Evolutionary conservation across 306 rosid species (phyloP).

Genomic region (Cicer judaicum): DNA sequence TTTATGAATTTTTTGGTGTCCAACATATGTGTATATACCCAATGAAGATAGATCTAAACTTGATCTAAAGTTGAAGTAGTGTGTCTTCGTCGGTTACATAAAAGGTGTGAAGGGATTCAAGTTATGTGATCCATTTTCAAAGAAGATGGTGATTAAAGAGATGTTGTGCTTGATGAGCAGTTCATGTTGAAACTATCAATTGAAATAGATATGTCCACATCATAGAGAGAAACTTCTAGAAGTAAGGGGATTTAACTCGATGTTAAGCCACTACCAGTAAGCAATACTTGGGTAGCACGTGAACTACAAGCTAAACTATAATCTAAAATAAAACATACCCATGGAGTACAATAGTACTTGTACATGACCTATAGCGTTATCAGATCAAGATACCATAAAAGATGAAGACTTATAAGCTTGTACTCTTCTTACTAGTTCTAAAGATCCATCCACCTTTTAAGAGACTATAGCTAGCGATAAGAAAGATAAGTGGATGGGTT

Average conservation of each 20-base stretch:
- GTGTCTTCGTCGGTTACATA: neutral
- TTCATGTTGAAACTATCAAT: too few relatives aligned
- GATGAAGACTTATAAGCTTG: neutral
- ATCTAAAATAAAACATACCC: too few relatives aligned
- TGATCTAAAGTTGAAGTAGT: neutral
- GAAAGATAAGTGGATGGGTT: too few relatives aligned
- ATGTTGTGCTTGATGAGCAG: neutral
- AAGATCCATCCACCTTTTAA: too few relatives aligned
- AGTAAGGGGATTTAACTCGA: too few relatives aligned
- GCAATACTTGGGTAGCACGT: too few relatives aligned
- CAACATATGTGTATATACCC: neutral
- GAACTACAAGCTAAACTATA: too few relatives aligned
- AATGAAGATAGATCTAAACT: neutral
- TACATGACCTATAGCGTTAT: neutral
- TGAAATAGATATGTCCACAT: too few relatives aligned
- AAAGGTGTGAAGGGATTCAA: neutral
- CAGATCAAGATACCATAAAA: neutral
- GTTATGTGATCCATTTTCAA: neutral
- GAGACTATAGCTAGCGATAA: too few relatives aligned
- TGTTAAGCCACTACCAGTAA: too few relatives aligned
- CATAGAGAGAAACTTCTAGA: too few relatives aligned
- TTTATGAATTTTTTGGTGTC: neutral
- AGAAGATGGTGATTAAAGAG: neutral
- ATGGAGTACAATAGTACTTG: neutral
- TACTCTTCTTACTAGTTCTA: too few relatives aligned